phyloP scores from a whole-genome alignment of 2,329 filamentous ascomycete genomes.

The Tolypocladium pustulatum region DNA sequence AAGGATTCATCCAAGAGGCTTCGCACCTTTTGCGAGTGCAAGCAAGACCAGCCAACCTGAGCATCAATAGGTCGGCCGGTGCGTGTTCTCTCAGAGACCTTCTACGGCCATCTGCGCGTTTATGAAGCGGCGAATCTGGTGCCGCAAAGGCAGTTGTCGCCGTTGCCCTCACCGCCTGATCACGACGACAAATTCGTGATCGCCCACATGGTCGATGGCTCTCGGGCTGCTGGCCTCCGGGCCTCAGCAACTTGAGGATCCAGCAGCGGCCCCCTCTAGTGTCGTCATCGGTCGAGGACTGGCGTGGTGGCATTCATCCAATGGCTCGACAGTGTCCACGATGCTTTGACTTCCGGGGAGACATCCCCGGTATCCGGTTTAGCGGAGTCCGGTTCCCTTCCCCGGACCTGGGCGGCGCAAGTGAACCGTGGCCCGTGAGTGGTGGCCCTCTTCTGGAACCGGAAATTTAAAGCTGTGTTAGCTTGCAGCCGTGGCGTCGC shows the following conservation, averaged over 20 bases:
- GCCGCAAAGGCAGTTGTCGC: neutral
- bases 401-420: slow-evolving; percentile 4
- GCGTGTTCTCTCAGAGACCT: neutral
- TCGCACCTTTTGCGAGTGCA: neutral
- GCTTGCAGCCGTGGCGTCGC: slow-evolving; percentile 5
- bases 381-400: slow-evolving; percentile 8
- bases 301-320: neutral
- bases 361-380: slow-evolving; percentile 5
- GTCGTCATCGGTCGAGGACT: neutral
- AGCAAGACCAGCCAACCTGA: neutral
- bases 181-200: neutral
- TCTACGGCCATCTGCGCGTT: neutral
- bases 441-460: slow-evolving; percentile 1
- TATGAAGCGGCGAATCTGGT: neutral
- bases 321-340: neutral
- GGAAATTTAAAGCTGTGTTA: slow-evolving; percentile 6
- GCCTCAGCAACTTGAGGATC: neutral
- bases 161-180: neutral
- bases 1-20: slow-evolving; percentile 2
- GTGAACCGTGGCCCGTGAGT: neutral
- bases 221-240: neutral
- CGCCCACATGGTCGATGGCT: neutral
- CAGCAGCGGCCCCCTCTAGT: neutral
- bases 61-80: neutral
- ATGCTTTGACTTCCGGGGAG: slow-evolving; percentile 1